Base-by-base conservation (phyloP, 2,329 filamentous ascomycete genomes). In the Daldinia eschscholtzii region DNA sequence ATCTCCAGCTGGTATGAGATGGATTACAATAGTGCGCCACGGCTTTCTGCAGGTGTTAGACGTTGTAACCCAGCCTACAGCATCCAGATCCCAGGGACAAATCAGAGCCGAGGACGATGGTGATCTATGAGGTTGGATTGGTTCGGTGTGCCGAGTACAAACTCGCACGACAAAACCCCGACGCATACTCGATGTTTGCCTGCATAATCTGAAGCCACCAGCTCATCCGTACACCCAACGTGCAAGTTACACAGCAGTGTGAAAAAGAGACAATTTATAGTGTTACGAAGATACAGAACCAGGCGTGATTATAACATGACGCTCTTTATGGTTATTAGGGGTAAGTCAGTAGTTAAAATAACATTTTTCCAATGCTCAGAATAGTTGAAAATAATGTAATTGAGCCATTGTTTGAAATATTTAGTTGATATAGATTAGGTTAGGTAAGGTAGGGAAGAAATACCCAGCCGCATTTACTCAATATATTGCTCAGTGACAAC, bases 191-290 rank as follows among this genome's bases (percentile, higher is more conserved):
- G 59, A 65, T 67, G 64, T 70, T 72, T 72, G 67, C 67, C 64
- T 70, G 70, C 70, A 70, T 70, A 58, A 70, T 68, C 67, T 61
- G 18, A 68, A 64, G 64, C 64, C 61, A 65, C 61, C 46, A 61
- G 55, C 37, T 58, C 53, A 57, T 58, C 50, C 57, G 64, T 70
- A 57, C 61, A 23, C 67, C 67, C 64, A 68, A 70, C 64, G 10
- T 64, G 46, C 57, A 48, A 28, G 64, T 71, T 67, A 61, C 67
- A 70, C 67, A 23, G n/a, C 52, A 15, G 30, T 35, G 46, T 23
- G 35, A 48, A 48, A 33, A 48, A 33, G 33, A 48, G 33, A 33
- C 28, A 26, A 41, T 35, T 37, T 15, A 44, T 57, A 59, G 23
- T 33, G 37, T 1, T 13, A 30, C 15, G 6, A 12, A 44, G 23